Conservation (phyloP, 352 stramenopile genomes). For the Pythium phragmiticola region DNA sequence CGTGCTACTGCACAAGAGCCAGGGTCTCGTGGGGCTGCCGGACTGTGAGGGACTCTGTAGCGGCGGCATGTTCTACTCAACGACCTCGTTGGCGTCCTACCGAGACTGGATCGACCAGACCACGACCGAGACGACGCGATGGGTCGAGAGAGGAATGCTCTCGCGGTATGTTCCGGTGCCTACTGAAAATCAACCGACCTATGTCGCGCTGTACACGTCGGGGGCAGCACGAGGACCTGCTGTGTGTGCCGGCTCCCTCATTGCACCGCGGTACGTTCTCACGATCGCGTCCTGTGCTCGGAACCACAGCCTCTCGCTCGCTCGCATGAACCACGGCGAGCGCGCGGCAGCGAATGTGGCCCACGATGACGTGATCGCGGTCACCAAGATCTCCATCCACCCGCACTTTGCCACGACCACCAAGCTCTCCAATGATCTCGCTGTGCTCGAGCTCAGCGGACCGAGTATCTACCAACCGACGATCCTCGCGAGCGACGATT, state of each 20-base stretch:
- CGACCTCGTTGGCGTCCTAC: slow-evolving; percentile 19
- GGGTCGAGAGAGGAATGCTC: background rate
- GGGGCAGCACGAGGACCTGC: background rate
- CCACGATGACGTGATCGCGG: slow-evolving; percentile 19
- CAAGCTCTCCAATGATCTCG: slow-evolving; percentile 23
- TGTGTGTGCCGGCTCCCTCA: slow-evolving; percentile 25
- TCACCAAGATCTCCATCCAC: slow-evolving; percentile 14
- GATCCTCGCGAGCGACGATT: slow-evolving; percentile 24
- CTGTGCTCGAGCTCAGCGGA: slow-evolving; percentile 21
- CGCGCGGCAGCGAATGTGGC: background rate
- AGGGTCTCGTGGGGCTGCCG: slow-evolving; percentile 21
- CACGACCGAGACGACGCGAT: slow-evolving; percentile 4
- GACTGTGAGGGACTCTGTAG: slow-evolving; percentile 29
- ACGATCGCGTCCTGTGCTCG: slow-evolving; percentile 25
- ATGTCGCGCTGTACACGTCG: slow-evolving; percentile 19
- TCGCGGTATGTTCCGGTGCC: background rate
- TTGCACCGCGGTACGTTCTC: slow-evolving; percentile 24
- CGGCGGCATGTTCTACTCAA: slow-evolving; percentile 31
- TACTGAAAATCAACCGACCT: slow-evolving; percentile 14
- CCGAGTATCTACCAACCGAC: slow-evolving; percentile 27
- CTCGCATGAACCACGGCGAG: slow-evolving; percentile 15
- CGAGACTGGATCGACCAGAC: slow-evolving; percentile 23
- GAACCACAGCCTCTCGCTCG: slow-evolving; percentile 15
- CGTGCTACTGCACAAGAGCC: slow-evolving; percentile 18
- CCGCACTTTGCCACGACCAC: slow-evolving; percentile 24